phyloP scores from a whole-genome alignment of 768 basidiomycete genomes.

The Mycena rosella region DNA sequence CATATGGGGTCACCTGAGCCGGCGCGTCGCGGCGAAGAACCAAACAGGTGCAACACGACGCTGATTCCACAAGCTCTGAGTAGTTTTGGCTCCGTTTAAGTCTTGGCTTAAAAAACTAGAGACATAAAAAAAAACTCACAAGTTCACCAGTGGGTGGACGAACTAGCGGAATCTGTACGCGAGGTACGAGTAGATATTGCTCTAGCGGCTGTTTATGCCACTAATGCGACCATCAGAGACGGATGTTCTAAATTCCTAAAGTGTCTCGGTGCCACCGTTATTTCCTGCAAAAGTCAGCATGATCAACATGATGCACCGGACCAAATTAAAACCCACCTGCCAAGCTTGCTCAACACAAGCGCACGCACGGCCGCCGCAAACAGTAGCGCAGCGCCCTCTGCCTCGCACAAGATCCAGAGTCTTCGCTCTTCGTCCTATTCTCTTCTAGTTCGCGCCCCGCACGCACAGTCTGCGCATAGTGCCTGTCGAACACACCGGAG shows the following conservation, averaged over 20 bases:
- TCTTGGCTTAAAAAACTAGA: too few relatives aligned
- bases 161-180: too few relatives aligned
- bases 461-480: slow-evolving; percentile 21
- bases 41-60: too few relatives aligned
- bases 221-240: slow-evolving; percentile 23
- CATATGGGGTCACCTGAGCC: too few relatives aligned
- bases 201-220: too few relatives aligned
- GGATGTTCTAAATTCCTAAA: slow-evolving; percentile 36
- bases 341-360: slow-evolving; percentile 36
- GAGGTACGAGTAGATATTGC: too few relatives aligned
- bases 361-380: slow-evolving; percentile 26
- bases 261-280: slow-evolving; percentile 32
- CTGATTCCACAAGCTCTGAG: too few relatives aligned
- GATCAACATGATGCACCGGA: background rate
- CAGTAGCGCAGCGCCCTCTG: slow-evolving; percentile 31
- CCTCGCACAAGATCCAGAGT: slow-evolving; percentile 31
- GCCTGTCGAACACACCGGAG: slow-evolving; percentile 33
- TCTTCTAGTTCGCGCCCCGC: slow-evolving; percentile 8
- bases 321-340: slow-evolving; percentile 18
- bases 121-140: too few relatives aligned
- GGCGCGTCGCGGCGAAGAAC: too few relatives aligned
- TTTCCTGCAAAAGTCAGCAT: slow-evolving; percentile 19
- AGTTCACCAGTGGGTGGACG: too few relatives aligned
- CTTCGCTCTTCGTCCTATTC: slow-evolving; percentile 16
- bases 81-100: too few relatives aligned